These are phyloP conservation scores for Trametes elegans DNA, from an alignment of 768 basidiomycete species.

Conservation along the genomic window DNA sequence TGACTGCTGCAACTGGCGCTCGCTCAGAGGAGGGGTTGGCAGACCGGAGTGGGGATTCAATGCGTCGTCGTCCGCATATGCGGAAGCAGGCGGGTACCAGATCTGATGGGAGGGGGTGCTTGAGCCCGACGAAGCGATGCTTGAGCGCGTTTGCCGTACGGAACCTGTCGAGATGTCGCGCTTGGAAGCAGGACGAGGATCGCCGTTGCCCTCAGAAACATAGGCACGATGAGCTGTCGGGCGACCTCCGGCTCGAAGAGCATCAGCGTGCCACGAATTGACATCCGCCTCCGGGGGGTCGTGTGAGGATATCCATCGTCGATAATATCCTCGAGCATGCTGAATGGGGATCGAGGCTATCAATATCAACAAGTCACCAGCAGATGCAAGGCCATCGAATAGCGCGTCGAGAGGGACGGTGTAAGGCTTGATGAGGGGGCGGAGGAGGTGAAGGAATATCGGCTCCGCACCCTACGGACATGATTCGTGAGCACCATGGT, in stretches of 20 bases:
- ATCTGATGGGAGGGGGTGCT: constrained; percentile 40
- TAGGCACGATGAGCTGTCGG: constrained; percentile 10
- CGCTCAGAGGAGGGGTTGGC: constrained; percentile 21
- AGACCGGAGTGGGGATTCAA: constrained; percentile 25
- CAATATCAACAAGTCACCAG: constrained; percentile 60
- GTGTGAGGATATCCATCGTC: constrained; percentile 20
- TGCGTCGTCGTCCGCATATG: constrained; percentile 36
- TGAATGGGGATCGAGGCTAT: constrained; percentile 41
- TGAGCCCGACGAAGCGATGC: neutral
- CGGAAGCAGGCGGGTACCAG: constrained; percentile 59
- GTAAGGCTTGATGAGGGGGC: constrained; percentile 78
- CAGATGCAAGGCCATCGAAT: constrained; percentile 57
- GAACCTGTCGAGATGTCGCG: constrained; percentile 13
- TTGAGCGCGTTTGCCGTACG: constrained; percentile 5
- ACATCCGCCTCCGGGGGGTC: constrained; percentile 12
- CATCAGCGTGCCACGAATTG: constrained; percentile 9
- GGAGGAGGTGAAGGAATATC: constrained; percentile 75
- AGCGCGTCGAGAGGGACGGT: constrained; percentile 59
- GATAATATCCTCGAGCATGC: constrained; percentile 33
- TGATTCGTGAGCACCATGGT: neutral
- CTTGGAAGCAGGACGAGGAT: neutral
- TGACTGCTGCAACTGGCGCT: constrained; percentile 1
- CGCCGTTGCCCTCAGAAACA: constrained; percentile 8
- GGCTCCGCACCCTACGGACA: constrained; percentile 75
- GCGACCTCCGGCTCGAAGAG: constrained; percentile 1